phyloP scores from a whole-genome alignment of 768 basidiomycete species.

The Tricholoma saponaceum region DNA sequence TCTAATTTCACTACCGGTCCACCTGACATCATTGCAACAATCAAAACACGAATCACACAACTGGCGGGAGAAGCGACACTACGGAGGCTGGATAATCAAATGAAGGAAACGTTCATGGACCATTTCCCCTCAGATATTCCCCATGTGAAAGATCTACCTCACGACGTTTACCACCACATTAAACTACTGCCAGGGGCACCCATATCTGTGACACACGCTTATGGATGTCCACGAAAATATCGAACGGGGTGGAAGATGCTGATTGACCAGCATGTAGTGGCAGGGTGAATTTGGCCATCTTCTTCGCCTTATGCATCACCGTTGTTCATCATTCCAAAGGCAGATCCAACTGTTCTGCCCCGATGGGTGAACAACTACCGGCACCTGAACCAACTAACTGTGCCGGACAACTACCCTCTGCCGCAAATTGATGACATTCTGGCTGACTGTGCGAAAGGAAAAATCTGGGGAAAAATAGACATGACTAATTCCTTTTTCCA shows the following conservation, averaged over 20 bases:
- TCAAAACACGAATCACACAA: neutral
- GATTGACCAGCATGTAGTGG: conserved; percentile 16
- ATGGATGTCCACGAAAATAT: neutral
- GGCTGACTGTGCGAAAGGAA: too few relatives aligned
- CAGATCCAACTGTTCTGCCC: conserved; percentile 20
- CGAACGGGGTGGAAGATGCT: neutral
- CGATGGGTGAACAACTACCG: too few relatives aligned
- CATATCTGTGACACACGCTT: neutral
- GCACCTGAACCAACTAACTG: conserved; percentile 23
- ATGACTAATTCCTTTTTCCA: too few relatives aligned
- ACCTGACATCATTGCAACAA: neutral
- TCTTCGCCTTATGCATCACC: conserved; percentile 25
- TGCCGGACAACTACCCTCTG: conserved; percentile 20
- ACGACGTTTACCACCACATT: neutral
- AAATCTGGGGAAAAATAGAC: too few relatives aligned
- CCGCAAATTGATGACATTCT: too few relatives aligned
- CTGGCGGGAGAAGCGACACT: neutral
- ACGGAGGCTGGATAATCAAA: neutral
- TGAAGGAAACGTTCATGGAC: neutral
- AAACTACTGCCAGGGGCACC: neutral
- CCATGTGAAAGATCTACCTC: neutral
- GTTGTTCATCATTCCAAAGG: too few relatives aligned
- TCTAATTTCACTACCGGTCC: neutral
- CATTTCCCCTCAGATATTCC: neutral
- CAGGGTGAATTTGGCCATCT: conserved; percentile 26